Evolutionary conservation across 768 basidiomycete genomes (phyloP).

Genomic region (Tylopilus subfusipes): DNA sequence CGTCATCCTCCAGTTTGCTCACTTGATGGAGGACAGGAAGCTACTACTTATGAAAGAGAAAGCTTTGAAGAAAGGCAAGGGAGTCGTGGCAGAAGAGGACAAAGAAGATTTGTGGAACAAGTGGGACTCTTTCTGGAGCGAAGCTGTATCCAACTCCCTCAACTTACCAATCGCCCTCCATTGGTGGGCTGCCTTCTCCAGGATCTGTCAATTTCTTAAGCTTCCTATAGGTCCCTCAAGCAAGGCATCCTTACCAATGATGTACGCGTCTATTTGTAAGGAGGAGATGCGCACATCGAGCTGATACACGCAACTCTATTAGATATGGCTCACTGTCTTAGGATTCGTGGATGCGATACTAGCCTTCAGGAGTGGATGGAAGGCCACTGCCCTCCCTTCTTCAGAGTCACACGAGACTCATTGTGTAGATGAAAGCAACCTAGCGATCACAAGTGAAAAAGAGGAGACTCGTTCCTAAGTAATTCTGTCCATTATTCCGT

Average conservation of each 20-base stretch:
- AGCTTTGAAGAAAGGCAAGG: slow-evolving; percentile 56
- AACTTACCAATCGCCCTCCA: slow-evolving; percentile 84
- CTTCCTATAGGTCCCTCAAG: slow-evolving; percentile 55
- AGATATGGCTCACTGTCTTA: slow-evolving; percentile 41
- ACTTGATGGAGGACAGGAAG: slow-evolving; percentile 64
- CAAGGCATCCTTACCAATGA: slow-evolving; percentile 65
- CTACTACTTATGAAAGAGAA: slow-evolving; percentile 54
- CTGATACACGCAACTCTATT: slow-evolving; percentile 10
- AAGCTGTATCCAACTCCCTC: slow-evolving; percentile 65
- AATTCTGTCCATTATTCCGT: neutral
- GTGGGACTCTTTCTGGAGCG: slow-evolving; percentile 69
- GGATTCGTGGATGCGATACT: slow-evolving; percentile 50
- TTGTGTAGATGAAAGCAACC: slow-evolving; percentile 3
- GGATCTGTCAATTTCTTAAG: neutral
- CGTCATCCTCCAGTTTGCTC: slow-evolving; percentile 70
- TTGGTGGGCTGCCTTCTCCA: slow-evolving; percentile 49
- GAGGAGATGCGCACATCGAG: neutral
- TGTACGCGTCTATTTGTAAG: slow-evolving; percentile 35
- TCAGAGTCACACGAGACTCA: neutral
- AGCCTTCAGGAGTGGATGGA: slow-evolving; percentile 70
- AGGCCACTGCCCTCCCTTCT: slow-evolving; percentile 47
- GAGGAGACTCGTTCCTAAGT: slow-evolving; percentile 10
- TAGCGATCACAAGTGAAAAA: slow-evolving; percentile 8
- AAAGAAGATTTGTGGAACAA: slow-evolving; percentile 53
- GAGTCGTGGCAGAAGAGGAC: slow-evolving; percentile 43